These are phyloP conservation scores for Ogataea pini DNA, from an alignment of 805 yeast genomes.

Conservation along the genomic window DNA sequence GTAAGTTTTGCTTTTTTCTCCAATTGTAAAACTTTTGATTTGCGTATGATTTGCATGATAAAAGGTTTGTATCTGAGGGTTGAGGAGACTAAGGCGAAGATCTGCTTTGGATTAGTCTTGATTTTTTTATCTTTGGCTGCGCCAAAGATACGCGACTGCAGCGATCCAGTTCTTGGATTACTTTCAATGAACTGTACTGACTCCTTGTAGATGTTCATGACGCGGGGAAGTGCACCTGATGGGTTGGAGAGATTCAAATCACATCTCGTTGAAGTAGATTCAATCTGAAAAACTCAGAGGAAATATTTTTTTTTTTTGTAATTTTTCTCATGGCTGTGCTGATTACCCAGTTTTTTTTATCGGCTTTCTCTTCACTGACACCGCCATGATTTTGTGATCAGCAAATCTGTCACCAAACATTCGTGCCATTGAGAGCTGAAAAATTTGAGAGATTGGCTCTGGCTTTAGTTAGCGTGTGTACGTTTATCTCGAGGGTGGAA, in stretches of 20 bases:
- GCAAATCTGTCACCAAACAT: neutral
- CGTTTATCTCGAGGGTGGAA: conserved; percentile 2
- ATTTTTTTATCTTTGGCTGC: conserved; percentile 48
- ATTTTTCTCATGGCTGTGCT: conserved; percentile 1
- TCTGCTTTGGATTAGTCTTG: conserved; percentile 75
- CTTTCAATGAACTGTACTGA: conserved; percentile 42
- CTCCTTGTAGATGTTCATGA: conserved; percentile 43
- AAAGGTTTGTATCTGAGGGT: conserved; percentile 71
- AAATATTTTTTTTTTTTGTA: neutral
- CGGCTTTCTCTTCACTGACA: neutral
- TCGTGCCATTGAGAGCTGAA: conserved; percentile 1
- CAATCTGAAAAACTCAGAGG: too few relatives aligned
- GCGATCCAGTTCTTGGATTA: conserved; percentile 51
- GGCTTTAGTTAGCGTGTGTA: conserved; percentile 1
- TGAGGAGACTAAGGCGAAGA: conserved; percentile 80
- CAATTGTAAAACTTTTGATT: conserved; percentile 61
- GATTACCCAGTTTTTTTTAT: neutral
- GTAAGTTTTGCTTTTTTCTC: conserved; percentile 50
- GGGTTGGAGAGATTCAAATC: too few relatives aligned
- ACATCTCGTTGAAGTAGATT: too few relatives aligned
- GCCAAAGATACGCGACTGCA: conserved; percentile 54
- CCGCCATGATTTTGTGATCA: conserved; percentile 2
- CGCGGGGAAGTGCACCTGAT: too few relatives aligned
- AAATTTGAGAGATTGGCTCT: conserved; percentile 8
- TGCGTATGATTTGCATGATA: conserved; percentile 61